Percentiles rank a stretch among this genome's conserved stretches.
Evolutionary conservation across 164 flowering plant species (phyloP).

Genomic region (Liriodendron chinense): DNA sequence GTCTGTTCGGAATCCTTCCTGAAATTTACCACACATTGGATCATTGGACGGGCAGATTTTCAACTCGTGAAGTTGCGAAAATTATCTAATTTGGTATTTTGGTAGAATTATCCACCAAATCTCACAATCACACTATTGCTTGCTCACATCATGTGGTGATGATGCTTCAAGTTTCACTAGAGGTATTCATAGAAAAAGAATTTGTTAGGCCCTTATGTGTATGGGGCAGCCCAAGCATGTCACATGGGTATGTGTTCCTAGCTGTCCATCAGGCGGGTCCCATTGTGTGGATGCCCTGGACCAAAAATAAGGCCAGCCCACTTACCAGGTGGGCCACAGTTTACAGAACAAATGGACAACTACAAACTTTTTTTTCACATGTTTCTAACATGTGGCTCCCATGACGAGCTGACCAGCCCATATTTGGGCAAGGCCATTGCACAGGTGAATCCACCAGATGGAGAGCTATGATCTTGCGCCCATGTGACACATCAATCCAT

Average conservation of each 20-base stretch:
- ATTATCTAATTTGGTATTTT: background rate
- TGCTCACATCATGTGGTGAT: background rate
- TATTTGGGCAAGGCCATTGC: background rate
- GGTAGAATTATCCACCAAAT: background rate
- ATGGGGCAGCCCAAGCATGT: background rate
- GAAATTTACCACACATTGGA: slow-evolving; percentile 15
- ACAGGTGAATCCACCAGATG: background rate
- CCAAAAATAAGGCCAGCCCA: background rate
- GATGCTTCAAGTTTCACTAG: background rate
- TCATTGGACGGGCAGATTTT: background rate
- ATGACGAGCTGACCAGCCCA: too few relatives aligned
- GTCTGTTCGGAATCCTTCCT: slow-evolving; percentile 93
- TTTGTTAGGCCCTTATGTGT: too few relatives aligned
- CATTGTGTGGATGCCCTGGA: too few relatives aligned
- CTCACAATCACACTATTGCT: background rate
- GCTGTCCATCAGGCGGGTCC: background rate
- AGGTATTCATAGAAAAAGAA: too few relatives aligned
- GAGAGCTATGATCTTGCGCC: background rate
- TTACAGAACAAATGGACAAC: background rate
- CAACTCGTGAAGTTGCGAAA: background rate
- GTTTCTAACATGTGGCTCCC: too few relatives aligned
- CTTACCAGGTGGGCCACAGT: background rate
- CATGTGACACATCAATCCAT: background rate
- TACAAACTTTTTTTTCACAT: background rate
- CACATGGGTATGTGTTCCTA: background rate